Evolutionary conservation across 306 rosid genomes (phyloP).

Genomic region (Quercus robur): DNA sequence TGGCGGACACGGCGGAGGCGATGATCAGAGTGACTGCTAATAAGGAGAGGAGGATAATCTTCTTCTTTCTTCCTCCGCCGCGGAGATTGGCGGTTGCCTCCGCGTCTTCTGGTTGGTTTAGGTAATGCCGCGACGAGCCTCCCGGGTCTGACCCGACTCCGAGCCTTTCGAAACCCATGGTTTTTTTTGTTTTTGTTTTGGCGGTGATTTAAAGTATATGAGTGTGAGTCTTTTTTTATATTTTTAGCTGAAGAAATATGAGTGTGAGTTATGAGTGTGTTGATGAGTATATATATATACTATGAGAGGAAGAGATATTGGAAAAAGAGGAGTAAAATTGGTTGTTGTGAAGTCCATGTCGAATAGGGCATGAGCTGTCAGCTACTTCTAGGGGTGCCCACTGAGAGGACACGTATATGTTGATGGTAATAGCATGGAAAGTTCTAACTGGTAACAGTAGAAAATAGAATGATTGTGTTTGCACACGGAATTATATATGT

Average conservation of each 20-base stretch:
- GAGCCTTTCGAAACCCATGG: constrained; percentile 61
- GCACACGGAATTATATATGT: too few species aligned
- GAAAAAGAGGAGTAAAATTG: constrained; percentile 17
- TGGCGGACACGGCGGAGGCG: constrained; percentile 63
- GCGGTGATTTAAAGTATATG: too few species aligned
- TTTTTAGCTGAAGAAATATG: too few species aligned
- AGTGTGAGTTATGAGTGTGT: constrained; percentile 13
- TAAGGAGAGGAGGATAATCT: constrained; percentile 37
- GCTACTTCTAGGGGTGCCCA: constrained; percentile 53
- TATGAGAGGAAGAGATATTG: not conserved
- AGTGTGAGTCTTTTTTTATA: not conserved
- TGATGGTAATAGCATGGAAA: too few species aligned
- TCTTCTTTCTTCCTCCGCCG: constrained; percentile 14
- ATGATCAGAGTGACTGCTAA: constrained; percentile 42
- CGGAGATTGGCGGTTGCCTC: not conserved
- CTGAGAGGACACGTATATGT: not conserved
- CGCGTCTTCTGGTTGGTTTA: not conserved
- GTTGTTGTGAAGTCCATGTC: constrained; percentile 69
- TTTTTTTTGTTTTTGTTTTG: not conserved
- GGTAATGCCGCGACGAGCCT: constrained; percentile 17
- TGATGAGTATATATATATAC: constrained; percentile 1
- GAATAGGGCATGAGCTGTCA: constrained; percentile 54
- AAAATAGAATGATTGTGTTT: too few species aligned
- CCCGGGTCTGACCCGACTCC: constrained; percentile 24
- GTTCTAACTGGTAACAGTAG: too few species aligned